Conservation (phyloP, 1,284 basidiomycete species). For the Tausonia pullulans region DNA sequence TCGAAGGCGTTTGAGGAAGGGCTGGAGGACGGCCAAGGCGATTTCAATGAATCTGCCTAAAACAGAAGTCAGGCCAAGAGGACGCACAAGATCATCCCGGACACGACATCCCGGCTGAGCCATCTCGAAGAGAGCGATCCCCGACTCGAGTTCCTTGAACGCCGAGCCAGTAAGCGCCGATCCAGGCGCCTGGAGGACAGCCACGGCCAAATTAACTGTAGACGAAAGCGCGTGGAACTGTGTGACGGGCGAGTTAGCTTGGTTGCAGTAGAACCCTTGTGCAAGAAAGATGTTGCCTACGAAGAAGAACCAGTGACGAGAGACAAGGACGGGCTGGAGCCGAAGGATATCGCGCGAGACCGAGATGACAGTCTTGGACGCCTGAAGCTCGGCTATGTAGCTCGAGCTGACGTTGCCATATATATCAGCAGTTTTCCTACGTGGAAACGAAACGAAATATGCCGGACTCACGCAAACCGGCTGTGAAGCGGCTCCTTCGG, state of each 20-base stretch:
- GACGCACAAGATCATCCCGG: conserved; percentile 13
- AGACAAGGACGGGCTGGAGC: not conserved
- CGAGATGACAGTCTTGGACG: conserved; percentile 10
- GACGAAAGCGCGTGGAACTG: conserved; percentile 10
- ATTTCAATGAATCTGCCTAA: not conserved
- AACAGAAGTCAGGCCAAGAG: too few species aligned
- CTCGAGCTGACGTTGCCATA: not conserved
- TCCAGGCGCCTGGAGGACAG: conserved; percentile 6
- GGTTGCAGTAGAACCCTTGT: not conserved
- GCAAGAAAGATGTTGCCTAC: not conserved
- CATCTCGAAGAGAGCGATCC: conserved; percentile 11
- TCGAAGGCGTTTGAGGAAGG: conserved; percentile 9
- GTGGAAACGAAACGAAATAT: not conserved
- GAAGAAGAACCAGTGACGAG: conserved; percentile 13
- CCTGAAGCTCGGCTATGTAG: conserved; percentile 15
- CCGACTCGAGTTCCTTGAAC: conserved; percentile 12
- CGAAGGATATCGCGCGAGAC: conserved; percentile 9
- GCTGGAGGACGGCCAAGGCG: not conserved
- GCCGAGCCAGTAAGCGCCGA: not conserved
- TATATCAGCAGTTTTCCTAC: not conserved
- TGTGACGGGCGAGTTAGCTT: not conserved
- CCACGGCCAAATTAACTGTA: not conserved
- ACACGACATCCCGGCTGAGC: conserved; percentile 6
- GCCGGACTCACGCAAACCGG: not conserved
- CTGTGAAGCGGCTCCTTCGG: conserved; percentile 14